Conservation (phyloP, 352 stramenopile genomes). For the Saprolegnia diclina region DNA sequence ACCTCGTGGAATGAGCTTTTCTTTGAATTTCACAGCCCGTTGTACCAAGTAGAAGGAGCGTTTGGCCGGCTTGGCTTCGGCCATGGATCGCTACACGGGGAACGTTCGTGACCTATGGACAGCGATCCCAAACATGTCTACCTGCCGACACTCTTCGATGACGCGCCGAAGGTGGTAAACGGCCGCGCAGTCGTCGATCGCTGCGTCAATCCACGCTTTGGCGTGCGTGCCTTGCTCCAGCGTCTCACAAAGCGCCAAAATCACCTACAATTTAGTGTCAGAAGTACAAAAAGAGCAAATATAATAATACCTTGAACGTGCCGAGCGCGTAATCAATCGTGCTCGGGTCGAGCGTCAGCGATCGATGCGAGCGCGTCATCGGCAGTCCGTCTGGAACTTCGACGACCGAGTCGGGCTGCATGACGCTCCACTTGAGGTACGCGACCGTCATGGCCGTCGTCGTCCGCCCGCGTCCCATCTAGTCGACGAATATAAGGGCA, state of each 20-base stretch:
- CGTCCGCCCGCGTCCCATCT: constrained; percentile 81
- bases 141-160: constrained; percentile 72
- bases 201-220: constrained; percentile 68
- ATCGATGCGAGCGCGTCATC: background rate
- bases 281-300: background rate
- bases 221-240: constrained; percentile 36
- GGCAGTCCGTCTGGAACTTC: background rate
- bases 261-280: constrained; percentile 18
- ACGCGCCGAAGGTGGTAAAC: constrained; percentile 78
- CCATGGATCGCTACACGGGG: constrained; percentile 36
- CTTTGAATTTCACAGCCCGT: constrained; percentile 1
- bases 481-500: too few species aligned
- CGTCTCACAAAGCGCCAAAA: constrained; percentile 22
- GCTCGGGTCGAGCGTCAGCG: constrained; percentile 15
- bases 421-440: constrained; percentile 45
- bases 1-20: background rate
- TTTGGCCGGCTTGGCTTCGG: constrained; percentile 69
- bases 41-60: constrained; percentile 71
- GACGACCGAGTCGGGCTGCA: constrained; percentile 2
- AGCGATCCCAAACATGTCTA: constrained; percentile 17
- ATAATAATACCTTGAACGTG: constrained; percentile 24
- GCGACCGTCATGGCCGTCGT: constrained; percentile 71
- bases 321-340: constrained; percentile 20
- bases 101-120: background rate
- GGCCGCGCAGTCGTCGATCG: constrained; percentile 58